Conservation (phyloP, 1,139 yeast species). For the Pneumocystis wakefieldiae region DNA sequence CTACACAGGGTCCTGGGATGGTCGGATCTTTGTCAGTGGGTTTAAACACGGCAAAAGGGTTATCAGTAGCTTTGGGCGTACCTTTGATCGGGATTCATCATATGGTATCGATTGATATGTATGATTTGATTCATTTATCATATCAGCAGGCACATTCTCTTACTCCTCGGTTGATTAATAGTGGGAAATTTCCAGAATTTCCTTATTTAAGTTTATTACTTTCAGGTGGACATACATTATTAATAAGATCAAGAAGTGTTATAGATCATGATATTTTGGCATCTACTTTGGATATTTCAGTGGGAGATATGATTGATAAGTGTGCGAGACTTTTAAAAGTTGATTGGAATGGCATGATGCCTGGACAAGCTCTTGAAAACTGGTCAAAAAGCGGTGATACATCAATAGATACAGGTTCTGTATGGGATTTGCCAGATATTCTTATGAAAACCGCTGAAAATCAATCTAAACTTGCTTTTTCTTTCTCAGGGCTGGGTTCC, state of each 20-base stretch:
- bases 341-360: slow-evolving; percentile 47
- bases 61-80: slow-evolving; percentile 56
- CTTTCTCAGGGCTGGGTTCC: slow-evolving; percentile 12
- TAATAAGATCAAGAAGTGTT: slow-evolving; percentile 51
- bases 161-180: slow-evolving; percentile 42
- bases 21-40: slow-evolving; percentile 75
- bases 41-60: slow-evolving; percentile 70
- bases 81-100: slow-evolving; percentile 90
- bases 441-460: slow-evolving; percentile 20
- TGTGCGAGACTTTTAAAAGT: slow-evolving; percentile 78
- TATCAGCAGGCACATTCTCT: slow-evolving; percentile 50
- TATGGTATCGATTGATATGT: slow-evolving; percentile 38
- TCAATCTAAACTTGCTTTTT: slow-evolving; percentile 20
- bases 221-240: slow-evolving; percentile 91
- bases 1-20: slow-evolving; percentile 97
- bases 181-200: slow-evolving; percentile 38
- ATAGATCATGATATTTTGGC: slow-evolving; percentile 56
- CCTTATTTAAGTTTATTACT: slow-evolving; percentile 73
- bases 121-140: background rate
- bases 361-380: slow-evolving; percentile 66
- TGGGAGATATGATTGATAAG: slow-evolving; percentile 87
- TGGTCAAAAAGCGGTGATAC: slow-evolving; percentile 27
- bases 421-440: background rate
- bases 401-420: background rate
- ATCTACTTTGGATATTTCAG: slow-evolving; percentile 74